Evolutionary conservation across 2,329 filamentous ascomycete species (phyloP), one percentile per base, ranked within the genome.

Genomic region (Claviceps pusilla): DNA sequence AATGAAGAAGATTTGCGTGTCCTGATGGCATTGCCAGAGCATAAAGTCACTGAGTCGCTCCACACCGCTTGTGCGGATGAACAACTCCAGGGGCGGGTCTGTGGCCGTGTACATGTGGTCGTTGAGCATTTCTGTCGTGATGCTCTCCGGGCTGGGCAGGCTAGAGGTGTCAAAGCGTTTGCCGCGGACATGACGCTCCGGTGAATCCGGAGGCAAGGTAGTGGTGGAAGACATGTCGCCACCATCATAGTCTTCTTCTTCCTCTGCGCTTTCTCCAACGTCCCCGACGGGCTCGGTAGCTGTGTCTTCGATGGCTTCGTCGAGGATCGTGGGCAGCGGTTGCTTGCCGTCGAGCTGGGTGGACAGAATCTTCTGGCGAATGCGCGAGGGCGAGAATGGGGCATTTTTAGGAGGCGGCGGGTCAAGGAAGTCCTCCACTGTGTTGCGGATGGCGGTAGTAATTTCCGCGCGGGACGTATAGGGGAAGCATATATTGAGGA

Each of bases 401-500:
- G 84, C 83, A 63, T 79, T 78, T 61, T 75, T 77, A 39, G 79
- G 77, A 14, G 76, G 76, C 19, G 86, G 75, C 5, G 89, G 86
- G 52, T 79, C 83, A 56, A 86, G 87, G 68, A 89, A 97, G 56
- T 95, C 87, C 55, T 86, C 76, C 9, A 98, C 90, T 0, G 91
- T 96, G 46, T 84, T 82, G 58, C 87, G 84, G 60, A 98, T 87
- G 6, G 91, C 88, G 3, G 86, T 83, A 0, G 91, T 94, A 60
- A 98, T 97, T 67, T 98, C 93, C 64, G 95, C 89, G 59, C 93
- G 80, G 4, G 90, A 95, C 0, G 93, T 97, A 65, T 98, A 98
- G 0, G 93, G 93, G 64, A 97, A 97, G 73, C 93, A 98, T 58
- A 98, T 89, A 66, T 98, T 98, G 52, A 98, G 74, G 35, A 79